Percentiles rank a stretch among this genome's conserved stretches.
These are phyloP conservation scores for bread wheat (Triticum aestivum) DNA, from an alignment of 176 grass and related monocot genomes.

Conservation along the genomic window IWGSC_CS_RefSeq_v2.1 NC_057800.1:533018705-533019204, in stretches of 20 bases:
- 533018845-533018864: constrained; percentile 13
- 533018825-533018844: not conserved
- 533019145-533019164: not conserved
- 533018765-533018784: constrained; percentile 9
- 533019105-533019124: not conserved
- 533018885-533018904: constrained; percentile 1
- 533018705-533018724: constrained; percentile 86
- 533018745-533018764: constrained; percentile 28
- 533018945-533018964: not conserved
- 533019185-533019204: not conserved
- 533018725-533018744: not conserved
- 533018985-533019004: too few relatives aligned
- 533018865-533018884: constrained; percentile 12
- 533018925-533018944: not conserved
- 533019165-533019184: not conserved
- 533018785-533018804: constrained; percentile 15
- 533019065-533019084: too few relatives aligned
- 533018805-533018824: constrained; percentile 1
- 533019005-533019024: too few relatives aligned
- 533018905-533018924: not conserved
- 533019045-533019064: too few relatives aligned
- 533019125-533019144: constrained; percentile 8
- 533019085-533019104: too few relatives aligned
- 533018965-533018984: not conserved
- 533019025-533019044: too few relatives aligned